Evolutionary conservation across 2,329 filamentous ascomycete genomes (phyloP).

Genomic region (Aspergillus felis): DNA sequence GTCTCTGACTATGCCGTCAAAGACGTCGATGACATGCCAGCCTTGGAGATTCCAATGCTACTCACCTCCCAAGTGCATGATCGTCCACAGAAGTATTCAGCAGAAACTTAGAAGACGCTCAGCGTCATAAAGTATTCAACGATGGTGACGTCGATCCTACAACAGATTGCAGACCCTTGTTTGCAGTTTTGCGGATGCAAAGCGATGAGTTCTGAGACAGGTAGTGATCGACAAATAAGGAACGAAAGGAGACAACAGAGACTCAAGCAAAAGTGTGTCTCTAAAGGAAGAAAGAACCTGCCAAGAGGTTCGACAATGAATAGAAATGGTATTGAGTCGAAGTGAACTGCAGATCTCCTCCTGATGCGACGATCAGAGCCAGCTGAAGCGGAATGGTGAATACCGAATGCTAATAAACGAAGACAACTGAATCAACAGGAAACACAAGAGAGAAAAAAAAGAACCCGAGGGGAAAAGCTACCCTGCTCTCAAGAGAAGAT

Average conservation of each 20-base stretch:
- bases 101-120: slow-evolving; percentile 13
- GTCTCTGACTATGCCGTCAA: background rate
- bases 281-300: background rate
- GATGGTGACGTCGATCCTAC: background rate
- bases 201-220: background rate
- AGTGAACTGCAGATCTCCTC: background rate
- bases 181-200: background rate
- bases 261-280: background rate
- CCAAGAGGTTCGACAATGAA: background rate
- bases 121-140: slow-evolving; percentile 5
- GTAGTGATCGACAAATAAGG: background rate
- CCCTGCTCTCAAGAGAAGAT: background rate
- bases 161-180: background rate
- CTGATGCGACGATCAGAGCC: slow-evolving; percentile 9
- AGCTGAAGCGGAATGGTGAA: slow-evolving; percentile 7
- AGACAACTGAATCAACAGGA: background rate
- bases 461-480: slow-evolving; percentile 1
- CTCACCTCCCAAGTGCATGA: slow-evolving; percentile 17
- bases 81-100: slow-evolving; percentile 7
- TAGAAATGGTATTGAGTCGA: background rate
- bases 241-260: background rate
- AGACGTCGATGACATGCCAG: slow-evolving; percentile 3
- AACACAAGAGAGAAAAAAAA: slow-evolving; percentile 1
- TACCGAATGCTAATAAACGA: background rate
- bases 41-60: slow-evolving; percentile 6